phyloP scores from a whole-genome alignment of 164 flowering plant genomes.

The Piper betle region DNA sequence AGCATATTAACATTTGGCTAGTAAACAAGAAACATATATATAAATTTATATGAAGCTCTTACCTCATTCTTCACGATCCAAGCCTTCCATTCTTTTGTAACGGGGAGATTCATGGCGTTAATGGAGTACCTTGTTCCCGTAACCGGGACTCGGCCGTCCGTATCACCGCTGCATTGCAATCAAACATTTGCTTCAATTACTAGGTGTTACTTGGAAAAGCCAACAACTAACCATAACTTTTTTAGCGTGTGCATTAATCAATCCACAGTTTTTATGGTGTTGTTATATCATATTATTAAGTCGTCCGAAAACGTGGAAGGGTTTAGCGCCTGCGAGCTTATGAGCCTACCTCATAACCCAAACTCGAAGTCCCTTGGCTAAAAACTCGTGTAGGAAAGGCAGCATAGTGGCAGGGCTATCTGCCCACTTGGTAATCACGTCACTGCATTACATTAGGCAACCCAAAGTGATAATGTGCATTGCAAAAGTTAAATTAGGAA shows the following conservation, averaged over 20 bases:
- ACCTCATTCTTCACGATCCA: constrained; percentile 40
- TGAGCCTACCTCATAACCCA: constrained; percentile 56
- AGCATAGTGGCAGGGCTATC: constrained; percentile 37
- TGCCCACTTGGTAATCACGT: constrained; percentile 21
- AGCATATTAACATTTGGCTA: background rate
- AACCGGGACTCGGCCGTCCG: constrained; percentile 60
- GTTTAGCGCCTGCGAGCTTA: background rate
- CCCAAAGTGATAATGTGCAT: too few species aligned
- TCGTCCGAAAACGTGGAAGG: background rate
- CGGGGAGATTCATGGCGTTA: constrained; percentile 31
- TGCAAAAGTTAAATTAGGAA: too few species aligned
- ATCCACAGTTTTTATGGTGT: too few species aligned
- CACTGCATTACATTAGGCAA: constrained; percentile 16
- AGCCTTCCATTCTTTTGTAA: constrained; percentile 38
- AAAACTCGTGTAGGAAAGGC: constrained; percentile 42
- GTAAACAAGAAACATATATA: background rate
- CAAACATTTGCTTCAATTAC: background rate
- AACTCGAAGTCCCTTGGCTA: constrained; percentile 41
- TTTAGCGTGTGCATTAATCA: too few species aligned
- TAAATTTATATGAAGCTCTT: background rate
- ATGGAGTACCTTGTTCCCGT: constrained; percentile 57
- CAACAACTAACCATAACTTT: too few species aligned
- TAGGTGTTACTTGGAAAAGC: too few species aligned
- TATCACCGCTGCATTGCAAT: constrained; percentile 49
- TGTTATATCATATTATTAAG: too few species aligned